Evolutionary conservation across 257 asterid species (phyloP), one percentile per base, ranked within the genome.

Genomic region (Lithospermum erythrorhizon): DNA sequence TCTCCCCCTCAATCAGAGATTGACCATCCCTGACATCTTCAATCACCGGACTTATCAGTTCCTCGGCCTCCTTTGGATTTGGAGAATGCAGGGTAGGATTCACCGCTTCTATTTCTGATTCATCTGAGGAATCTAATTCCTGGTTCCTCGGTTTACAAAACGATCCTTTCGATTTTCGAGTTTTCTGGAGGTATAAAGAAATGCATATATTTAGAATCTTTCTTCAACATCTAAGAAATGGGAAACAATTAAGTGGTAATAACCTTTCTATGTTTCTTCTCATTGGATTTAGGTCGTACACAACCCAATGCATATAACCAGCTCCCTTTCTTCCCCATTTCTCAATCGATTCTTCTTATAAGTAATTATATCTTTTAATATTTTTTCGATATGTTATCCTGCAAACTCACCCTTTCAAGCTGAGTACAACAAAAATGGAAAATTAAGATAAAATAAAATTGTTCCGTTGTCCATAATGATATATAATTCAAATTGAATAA

Each of bases 251-350:
- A 47, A 47, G 59, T 53, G 53, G 9, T 58, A 22, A 21, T 17
- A 66, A 85, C 87, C 86, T 83, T 85, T 11, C 14, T 41, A 13
- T 77, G 73, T 71, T 66, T 73, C 24, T 80, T 79, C 63, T 70
- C 78, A 45, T 65, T 79, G 22, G 90, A 57, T 21, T 59, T 81
- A 45, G 81, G 78, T 55, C 86, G 70, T 5, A 73, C 94, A 68
- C 68, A 81, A 78, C 76, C 82, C 65, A 88, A 76, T 27, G 32
- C 32, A 62, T 76, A 72, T 69, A 78, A 67, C 79, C 81, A 82
- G 65, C 79, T 69, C 70, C 85, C 79, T 69, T 75, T 80, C 79
- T 78, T 83, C 68, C 89, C 90, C 96, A 88, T 85, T 73, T 72
- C 84, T 72, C 11, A 57, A 68, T 35, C 1, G 45, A 35, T 35